Evolutionary conservation across 176 grass and related monocot genomes (phyloP).

Genomic region (Oryza officinalis): DNA sequence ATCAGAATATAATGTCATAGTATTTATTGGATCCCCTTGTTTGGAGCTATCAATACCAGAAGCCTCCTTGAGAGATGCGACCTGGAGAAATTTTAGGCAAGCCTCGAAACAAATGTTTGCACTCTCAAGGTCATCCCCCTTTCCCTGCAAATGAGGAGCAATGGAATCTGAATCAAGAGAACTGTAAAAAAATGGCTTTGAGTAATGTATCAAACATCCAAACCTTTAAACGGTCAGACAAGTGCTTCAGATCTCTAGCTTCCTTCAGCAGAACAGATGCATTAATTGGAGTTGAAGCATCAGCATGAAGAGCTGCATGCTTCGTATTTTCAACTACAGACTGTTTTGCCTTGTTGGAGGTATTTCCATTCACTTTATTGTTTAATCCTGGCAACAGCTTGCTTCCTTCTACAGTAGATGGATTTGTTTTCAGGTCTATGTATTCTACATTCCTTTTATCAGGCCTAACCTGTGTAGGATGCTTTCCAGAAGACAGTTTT

Average conservation of each 20-base stretch:
- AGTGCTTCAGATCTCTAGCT: constrained; percentile 84
- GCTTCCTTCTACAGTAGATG: constrained; percentile 36
- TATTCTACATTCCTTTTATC: constrained; percentile 38
- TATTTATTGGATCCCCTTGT: constrained; percentile 59
- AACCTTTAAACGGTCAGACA: constrained; percentile 89
- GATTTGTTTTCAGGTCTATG: constrained; percentile 43
- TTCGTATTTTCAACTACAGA: constrained; percentile 38
- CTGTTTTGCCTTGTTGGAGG: constrained; percentile 27
- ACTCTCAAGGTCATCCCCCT: constrained; percentile 68
- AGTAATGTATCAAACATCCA: constrained; percentile 41
- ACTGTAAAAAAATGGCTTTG: not conserved
- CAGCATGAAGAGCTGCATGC: constrained; percentile 44
- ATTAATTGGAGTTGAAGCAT: constrained; percentile 55
- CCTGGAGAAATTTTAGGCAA: constrained; percentile 84
- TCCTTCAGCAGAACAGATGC: constrained; percentile 65
- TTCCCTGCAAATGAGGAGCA: constrained; percentile 40
- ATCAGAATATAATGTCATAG: constrained; percentile 80
- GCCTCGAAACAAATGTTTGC: constrained; percentile 88
- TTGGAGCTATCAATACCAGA: constrained; percentile 61
- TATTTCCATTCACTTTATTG: constrained; percentile 20
- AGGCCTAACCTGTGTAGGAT: constrained; percentile 33
- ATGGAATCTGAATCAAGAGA: constrained; percentile 11
- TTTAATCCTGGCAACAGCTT: constrained; percentile 37
- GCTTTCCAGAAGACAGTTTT: constrained; percentile 29
- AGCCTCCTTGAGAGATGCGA: constrained; percentile 75